Evolutionary conservation across 2,329 filamentous ascomycete species (phyloP).

Genomic region (Aureobasidium uvarum): DNA sequence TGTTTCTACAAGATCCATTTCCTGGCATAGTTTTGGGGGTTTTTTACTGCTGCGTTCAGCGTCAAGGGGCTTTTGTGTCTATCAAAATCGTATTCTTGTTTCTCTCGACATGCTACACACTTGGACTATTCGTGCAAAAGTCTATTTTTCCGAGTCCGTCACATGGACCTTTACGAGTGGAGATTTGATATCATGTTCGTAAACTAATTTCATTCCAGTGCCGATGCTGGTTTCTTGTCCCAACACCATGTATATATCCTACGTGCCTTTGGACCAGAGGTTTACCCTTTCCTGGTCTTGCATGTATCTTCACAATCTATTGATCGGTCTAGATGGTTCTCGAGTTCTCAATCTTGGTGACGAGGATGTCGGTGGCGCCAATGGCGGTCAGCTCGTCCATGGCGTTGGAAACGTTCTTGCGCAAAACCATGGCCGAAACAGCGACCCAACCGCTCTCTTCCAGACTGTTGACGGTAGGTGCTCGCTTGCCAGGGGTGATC

Average conservation of each 20-base stretch:
- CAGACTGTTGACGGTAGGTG: slow-evolving; percentile 84
- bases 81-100: slow-evolving; percentile 7
- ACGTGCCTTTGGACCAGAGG: not conserved
- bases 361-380: slow-evolving; percentile 81
- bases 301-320: not conserved
- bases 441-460: slow-evolving; percentile 92
- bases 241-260: not conserved
- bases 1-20: not conserved
- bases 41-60: slow-evolving; percentile 23
- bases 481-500: slow-evolving; percentile 91
- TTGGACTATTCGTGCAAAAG: not conserved
- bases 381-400: slow-evolving; percentile 80
- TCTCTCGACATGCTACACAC: not conserved
- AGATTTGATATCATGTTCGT: not conserved
- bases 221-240: not conserved
- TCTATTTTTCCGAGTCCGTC: too few relatives aligned
- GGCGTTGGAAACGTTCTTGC: slow-evolving; percentile 75
- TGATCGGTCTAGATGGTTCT: slow-evolving; percentile 44
- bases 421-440: slow-evolving; percentile 90
- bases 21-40: slow-evolving; percentile 4
- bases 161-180: not conserved
- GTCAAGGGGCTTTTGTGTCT: slow-evolving; percentile 11
- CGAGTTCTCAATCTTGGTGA: slow-evolving; percentile 82
- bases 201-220: not conserved
- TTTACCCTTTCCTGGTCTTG: not conserved